Percentiles rank a stretch among this genome's conserved stretches.
Conservation (phyloP, 1,139 yeast species). For the Saccharomyces hybrid region DNA sequence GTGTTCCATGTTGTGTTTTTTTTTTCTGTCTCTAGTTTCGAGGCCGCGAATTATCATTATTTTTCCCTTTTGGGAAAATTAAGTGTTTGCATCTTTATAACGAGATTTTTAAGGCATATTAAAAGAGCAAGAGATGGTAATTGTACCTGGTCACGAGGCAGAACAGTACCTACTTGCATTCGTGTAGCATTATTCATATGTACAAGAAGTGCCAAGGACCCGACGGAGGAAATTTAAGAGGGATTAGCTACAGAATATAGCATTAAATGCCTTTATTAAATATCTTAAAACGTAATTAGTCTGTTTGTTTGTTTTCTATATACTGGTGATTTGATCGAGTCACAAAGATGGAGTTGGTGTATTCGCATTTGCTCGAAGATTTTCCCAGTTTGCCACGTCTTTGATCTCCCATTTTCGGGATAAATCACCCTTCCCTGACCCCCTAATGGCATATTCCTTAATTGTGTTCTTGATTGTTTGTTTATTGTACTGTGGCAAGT, state of each 20-base stretch:
- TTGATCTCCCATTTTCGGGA: constrained; percentile 43
- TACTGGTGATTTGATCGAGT: not conserved
- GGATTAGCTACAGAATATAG: too few species aligned
- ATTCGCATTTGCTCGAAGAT: constrained; percentile 10
- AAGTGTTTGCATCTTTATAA: not conserved
- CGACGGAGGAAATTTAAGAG: too few species aligned
- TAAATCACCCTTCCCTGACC: constrained; percentile 37
- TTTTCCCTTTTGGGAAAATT: constrained; percentile 5
- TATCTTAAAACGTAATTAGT: not conserved
- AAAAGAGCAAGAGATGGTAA: too few species aligned
- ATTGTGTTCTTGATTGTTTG: constrained; percentile 62
- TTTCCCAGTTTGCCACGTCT: constrained; percentile 25
- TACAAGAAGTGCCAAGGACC: not conserved
- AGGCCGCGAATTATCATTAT: constrained; percentile 1
- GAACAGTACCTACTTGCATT: too few species aligned
- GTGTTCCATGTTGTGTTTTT: not conserved
- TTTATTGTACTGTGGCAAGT: constrained; percentile 53
- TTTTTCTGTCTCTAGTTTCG: not conserved
- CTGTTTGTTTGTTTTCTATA: not conserved
- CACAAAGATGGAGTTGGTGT: not conserved
- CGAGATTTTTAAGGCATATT: too few species aligned
- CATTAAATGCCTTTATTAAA: not conserved
- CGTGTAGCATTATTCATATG: not conserved
- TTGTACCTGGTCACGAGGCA: too few species aligned
- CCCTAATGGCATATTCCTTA: constrained; percentile 44